Evolutionary conservation across 1,284 basidiomycete species (phyloP).

Genomic region (Exsudoporus floridanus): DNA sequence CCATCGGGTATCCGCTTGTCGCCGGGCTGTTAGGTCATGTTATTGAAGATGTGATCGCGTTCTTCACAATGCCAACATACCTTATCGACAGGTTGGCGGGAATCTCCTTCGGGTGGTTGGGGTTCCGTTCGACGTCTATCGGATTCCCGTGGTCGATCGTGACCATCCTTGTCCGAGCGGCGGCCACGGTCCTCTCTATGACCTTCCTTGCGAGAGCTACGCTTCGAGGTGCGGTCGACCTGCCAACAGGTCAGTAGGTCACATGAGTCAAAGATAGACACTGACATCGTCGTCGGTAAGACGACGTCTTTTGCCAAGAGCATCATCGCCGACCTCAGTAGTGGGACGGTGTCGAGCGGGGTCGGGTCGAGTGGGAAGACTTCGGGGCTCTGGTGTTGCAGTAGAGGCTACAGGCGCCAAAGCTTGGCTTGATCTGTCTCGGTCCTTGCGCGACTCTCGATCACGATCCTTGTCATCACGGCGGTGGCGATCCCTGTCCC

Average conservation of each 20-base stretch:
- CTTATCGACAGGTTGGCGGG: slow-evolving; percentile 56
- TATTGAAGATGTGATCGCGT: slow-evolving; percentile 4
- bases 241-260: slow-evolving; percentile 33
- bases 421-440: slow-evolving; percentile 42
- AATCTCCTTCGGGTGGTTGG: slow-evolving; percentile 48
- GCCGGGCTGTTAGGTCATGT: slow-evolving; percentile 35
- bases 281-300: slow-evolving; percentile 63
- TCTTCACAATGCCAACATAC: slow-evolving; percentile 35
- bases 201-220: slow-evolving; percentile 69
- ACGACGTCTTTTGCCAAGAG: slow-evolving; percentile 67
- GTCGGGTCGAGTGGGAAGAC: slow-evolving; percentile 58
- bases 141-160: slow-evolving; percentile 63
- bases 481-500: slow-evolving; percentile 38
- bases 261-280: slow-evolving; percentile 14
- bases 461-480: slow-evolving; percentile 42
- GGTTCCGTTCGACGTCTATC: slow-evolving; percentile 68
- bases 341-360: slow-evolving; percentile 51
- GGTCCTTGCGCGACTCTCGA: slow-evolving; percentile 50
- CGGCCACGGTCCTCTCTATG: slow-evolving; percentile 71
- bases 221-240: slow-evolving; percentile 70
- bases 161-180: slow-evolving; percentile 66
- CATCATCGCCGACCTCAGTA: slow-evolving; percentile 47
- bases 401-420: slow-evolving; percentile 31
- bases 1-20: slow-evolving; percentile 62
- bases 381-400: slow-evolving; percentile 47